A percentile compares a stretch with the other conserved stretches of the same genome.
Evolutionary conservation across 768 basidiomycete genomes (phyloP).

Genomic region (Dacryopinax spathularia): DNA sequence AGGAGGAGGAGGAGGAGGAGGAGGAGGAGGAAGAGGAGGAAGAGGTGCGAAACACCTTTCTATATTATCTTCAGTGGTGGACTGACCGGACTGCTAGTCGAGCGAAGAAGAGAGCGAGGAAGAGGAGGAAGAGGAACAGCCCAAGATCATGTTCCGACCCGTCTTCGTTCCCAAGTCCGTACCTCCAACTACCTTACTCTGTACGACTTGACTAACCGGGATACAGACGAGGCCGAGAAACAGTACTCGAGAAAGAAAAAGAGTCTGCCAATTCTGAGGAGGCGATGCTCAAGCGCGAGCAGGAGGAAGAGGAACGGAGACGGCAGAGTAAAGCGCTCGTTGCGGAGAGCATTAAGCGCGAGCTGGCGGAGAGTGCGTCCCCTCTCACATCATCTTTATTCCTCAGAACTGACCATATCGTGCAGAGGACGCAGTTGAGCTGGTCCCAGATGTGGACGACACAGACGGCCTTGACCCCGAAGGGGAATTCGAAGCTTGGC

Average conservation of each 20-base stretch:
- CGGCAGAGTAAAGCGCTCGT: slow-evolving; percentile 85
- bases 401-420: neutral
- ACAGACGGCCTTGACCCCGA: slow-evolving; percentile 83
- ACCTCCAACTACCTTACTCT: neutral
- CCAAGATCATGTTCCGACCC: slow-evolving; percentile 70
- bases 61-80: slow-evolving; percentile 7
- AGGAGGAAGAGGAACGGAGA: slow-evolving; percentile 66
- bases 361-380: slow-evolving; percentile 75
- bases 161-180: slow-evolving; percentile 89
- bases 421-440: slow-evolving; percentile 75
- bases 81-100: slow-evolving; percentile 33
- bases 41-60: slow-evolving; percentile 29
- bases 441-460: slow-evolving; percentile 82
- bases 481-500: slow-evolving; percentile 91
- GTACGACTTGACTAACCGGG: neutral
- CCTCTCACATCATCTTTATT: neutral
- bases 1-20: slow-evolving; percentile 23
- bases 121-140: slow-evolving; percentile 56
- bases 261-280: slow-evolving; percentile 66
- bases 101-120: slow-evolving; percentile 77
- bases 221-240: slow-evolving; percentile 55
- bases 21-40: slow-evolving; percentile 21
- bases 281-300: slow-evolving; percentile 48
- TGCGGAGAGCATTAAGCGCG: slow-evolving; percentile 83
- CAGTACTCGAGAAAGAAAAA: slow-evolving; percentile 53